Conservation (phyloP, 495 filamentous ascomycete species). For the Aspergillus conjunctus region DNA sequence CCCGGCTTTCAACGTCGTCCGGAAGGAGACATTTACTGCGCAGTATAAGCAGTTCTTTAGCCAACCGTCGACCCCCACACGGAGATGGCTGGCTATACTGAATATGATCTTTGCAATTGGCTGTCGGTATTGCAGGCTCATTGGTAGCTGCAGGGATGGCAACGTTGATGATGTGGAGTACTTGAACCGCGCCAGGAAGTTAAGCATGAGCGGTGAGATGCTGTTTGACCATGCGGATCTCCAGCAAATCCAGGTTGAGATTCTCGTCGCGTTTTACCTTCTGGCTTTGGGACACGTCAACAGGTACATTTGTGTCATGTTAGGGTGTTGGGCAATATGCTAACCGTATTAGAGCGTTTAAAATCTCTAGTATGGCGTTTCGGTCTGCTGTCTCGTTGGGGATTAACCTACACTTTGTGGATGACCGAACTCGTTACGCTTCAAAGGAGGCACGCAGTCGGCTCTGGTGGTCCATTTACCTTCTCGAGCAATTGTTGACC, state of each 20-base stretch:
- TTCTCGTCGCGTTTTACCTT: constrained; percentile 60
- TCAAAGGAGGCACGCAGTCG: constrained; percentile 62
- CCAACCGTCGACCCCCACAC: constrained; percentile 25
- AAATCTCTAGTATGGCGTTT: constrained; percentile 59
- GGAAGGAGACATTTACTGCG: constrained; percentile 39
- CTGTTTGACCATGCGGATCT: constrained; percentile 60
- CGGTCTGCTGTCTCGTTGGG: constrained; percentile 60
- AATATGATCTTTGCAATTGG: constrained; percentile 70
- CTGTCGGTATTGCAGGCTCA: constrained; percentile 46
- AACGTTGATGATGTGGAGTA: constrained; percentile 57
- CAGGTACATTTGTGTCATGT: constrained; percentile 42
- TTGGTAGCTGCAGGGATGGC: constrained; percentile 36
- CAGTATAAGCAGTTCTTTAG: constrained; percentile 47
- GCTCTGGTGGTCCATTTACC: constrained; percentile 66
- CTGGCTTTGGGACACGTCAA: constrained; percentile 61
- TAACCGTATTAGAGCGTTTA: constrained; percentile 54
- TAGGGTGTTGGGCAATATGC: neutral
- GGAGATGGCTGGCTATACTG: constrained; percentile 59
- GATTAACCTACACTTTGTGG: constrained; percentile 60
- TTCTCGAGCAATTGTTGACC: constrained; percentile 58
- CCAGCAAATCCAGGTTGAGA: constrained; percentile 59
- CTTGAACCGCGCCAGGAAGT: constrained; percentile 56
- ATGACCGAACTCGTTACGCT: constrained; percentile 43
- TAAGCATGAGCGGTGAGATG: constrained; percentile 51
- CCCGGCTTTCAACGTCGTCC: constrained; percentile 56